These are phyloP conservation scores for Colletotrichum australisinense DNA, from an alignment of 2,329 filamentous ascomycete species.

Conservation along the genomic window DNA sequence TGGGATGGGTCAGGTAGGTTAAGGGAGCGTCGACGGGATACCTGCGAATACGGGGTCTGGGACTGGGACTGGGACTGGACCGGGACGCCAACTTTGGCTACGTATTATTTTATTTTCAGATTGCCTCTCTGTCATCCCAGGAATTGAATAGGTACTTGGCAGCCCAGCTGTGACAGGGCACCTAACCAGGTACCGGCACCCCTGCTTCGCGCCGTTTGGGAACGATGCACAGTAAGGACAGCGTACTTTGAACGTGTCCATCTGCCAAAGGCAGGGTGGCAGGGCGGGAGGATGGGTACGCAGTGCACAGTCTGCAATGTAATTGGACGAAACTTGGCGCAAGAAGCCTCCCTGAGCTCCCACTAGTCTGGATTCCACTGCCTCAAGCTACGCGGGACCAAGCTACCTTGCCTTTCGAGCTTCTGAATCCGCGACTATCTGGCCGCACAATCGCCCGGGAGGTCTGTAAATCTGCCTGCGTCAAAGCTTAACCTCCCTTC, in stretches of 20 bases:
- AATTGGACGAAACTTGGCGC: neutral
- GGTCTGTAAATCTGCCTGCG: neutral
- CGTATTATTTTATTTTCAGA: slow-evolving; percentile 25
- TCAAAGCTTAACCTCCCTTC: neutral
- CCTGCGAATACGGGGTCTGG: neutral
- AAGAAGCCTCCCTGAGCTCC: neutral
- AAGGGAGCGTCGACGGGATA: slow-evolving; percentile 3
- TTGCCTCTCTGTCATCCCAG: neutral
- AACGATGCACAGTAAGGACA: neutral
- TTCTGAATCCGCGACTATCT: neutral
- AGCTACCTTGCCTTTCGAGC: neutral
- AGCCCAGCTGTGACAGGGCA: neutral
- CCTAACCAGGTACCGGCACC: neutral
- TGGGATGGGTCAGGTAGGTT: neutral
- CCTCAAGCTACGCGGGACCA: neutral
- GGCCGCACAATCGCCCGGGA: neutral
- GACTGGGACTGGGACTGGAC: neutral
- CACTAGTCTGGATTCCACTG: neutral
- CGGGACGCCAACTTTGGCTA: neutral
- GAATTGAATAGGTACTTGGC: neutral
- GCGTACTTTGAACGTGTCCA: neutral
- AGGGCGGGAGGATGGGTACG: neutral
- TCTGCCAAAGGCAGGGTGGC: neutral
- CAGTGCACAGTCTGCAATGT: neutral
- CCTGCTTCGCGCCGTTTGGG: neutral